These are phyloP conservation scores for Platanus orientalis DNA, from an alignment of 164 flowering plant species.

Conservation along the genomic window DNA sequence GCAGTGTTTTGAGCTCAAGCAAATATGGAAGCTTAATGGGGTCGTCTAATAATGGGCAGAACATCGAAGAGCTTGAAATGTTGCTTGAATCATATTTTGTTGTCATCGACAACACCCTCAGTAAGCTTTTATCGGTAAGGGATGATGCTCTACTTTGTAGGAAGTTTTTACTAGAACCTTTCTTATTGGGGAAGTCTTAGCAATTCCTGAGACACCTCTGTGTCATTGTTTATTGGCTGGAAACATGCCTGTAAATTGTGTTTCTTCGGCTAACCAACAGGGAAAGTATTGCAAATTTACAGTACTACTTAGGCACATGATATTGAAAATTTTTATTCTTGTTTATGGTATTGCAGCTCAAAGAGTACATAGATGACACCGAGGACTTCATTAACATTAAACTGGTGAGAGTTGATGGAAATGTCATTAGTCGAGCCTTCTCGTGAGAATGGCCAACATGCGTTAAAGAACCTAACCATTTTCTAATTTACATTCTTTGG, in stretches of 20 bases:
- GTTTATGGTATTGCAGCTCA: constrained; percentile 54
- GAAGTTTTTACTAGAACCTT: too few relatives aligned
- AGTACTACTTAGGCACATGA: not conserved
- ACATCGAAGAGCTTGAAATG: constrained; percentile 91
- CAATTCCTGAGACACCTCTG: not conserved
- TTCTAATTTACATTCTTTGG: not conserved
- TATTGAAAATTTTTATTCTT: constrained; percentile 5
- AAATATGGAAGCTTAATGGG: constrained; percentile 57
- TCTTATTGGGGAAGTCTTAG: not conserved
- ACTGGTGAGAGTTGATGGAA: constrained; percentile 44
- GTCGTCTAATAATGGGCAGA: constrained; percentile 52
- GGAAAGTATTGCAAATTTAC: not conserved
- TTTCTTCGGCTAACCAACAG: not conserved
- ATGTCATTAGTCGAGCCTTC: not conserved
- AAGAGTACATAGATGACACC: constrained; percentile 88
- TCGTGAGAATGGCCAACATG: not conserved
- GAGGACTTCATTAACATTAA: constrained; percentile 92
- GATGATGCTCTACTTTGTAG: not conserved
- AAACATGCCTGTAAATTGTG: not conserved
- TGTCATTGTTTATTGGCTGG: not conserved
- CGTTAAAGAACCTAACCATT: not conserved
- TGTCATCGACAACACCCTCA: constrained; percentile 66
- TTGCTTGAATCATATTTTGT: constrained; percentile 97
- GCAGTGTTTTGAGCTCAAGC: constrained; percentile 52
- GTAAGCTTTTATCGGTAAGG: constrained; percentile 78